Evolutionary conservation across 2,329 filamentous ascomycete genomes (phyloP), one percentile per base, ranked within the genome.

Genomic region (Pseudogymnoascus sp.): DNA sequence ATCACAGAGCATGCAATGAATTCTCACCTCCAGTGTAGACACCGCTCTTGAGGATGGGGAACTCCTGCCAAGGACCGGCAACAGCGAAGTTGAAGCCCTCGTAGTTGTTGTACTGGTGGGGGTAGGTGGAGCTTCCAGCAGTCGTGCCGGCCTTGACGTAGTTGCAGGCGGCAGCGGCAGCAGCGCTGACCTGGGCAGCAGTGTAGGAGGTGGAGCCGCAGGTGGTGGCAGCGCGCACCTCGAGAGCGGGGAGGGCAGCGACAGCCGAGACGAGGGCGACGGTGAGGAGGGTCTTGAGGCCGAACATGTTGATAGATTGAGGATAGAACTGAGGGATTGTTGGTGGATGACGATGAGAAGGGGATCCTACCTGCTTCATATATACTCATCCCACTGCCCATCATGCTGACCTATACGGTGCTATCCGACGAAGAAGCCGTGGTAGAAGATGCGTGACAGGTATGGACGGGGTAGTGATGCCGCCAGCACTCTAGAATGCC

Each of bases 41-140:
- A 18, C 79, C 79, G 28, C 73, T 77, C 12, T 71, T 74, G 69
- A 82, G 66, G 61, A 88, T 78, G 1, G 86, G 86, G 72, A 87
- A 88, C 72, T 88, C 86, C 64, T 86, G 81, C 71, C 84, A 88
- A 0, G 84, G 83, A 0, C 82, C 83, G 3, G 71, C 66, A 4
- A 86, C 80, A 1, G 77, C 67, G 71, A 88, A 88, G 41, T 77
- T 73, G 71, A 88, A 88, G 16, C 82, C 84, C 69, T 88, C 85
- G 67, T 81, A 81, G 76, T 87, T 82, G 72, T 85, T 81, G 75
- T 84, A 87, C 37, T 73, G 73, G 71, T 87, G 84, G 0, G 84
- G 84, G 71, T 87, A 69, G 41, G 61, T 63, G 6, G 62, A 86
- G 62, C 72, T 70, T 65, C 78, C 77, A 41, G 72, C 73, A 40